Percentiles rank a stretch among this genome's conserved stretches.
Conservation (phyloP, 2,329 filamentous ascomycete species). For the Diaporthe citriasiana region DNA sequence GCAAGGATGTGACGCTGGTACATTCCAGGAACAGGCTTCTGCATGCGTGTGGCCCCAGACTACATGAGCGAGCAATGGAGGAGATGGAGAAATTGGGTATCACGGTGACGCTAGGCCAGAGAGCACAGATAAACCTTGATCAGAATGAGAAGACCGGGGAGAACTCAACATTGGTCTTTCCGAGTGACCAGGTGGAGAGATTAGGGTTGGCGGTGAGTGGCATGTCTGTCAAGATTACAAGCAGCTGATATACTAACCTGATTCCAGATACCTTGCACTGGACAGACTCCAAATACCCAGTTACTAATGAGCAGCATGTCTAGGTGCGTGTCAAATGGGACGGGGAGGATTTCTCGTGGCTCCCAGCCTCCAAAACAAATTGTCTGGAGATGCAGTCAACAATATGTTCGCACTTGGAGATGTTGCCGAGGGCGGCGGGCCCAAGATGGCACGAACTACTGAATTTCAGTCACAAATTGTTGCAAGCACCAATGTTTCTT, state of each 20-base stretch:
- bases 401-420: constrained; percentile 76
- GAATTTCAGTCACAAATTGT: constrained; percentile 66
- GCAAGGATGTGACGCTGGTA: constrained; percentile 69
- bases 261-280: constrained; percentile 69
- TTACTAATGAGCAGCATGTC: constrained; percentile 62
- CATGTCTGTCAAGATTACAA: constrained; percentile 34
- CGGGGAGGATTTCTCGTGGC: constrained; percentile 69
- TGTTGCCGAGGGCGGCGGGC: constrained; percentile 67
- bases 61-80: constrained; percentile 57
- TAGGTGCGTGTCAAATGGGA: constrained; percentile 56
- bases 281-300: constrained; percentile 69
- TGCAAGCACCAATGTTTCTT: constrained; percentile 66
- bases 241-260: neutral
- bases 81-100: constrained; percentile 63
- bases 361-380: constrained; percentile 68
- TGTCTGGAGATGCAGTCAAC: constrained; percentile 57
- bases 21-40: constrained; percentile 69
- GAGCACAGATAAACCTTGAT: constrained; percentile 58
- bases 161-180: constrained; percentile 62
- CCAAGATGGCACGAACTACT: constrained; percentile 67
- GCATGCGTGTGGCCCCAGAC: constrained; percentile 62
- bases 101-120: constrained; percentile 50
- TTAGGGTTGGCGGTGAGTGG: constrained; percentile 21
- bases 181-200: neutral
- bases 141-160: constrained; percentile 57